Conservation (phyloP, 2,329 filamentous ascomycete species). For the Penicillium sp. region DNA sequence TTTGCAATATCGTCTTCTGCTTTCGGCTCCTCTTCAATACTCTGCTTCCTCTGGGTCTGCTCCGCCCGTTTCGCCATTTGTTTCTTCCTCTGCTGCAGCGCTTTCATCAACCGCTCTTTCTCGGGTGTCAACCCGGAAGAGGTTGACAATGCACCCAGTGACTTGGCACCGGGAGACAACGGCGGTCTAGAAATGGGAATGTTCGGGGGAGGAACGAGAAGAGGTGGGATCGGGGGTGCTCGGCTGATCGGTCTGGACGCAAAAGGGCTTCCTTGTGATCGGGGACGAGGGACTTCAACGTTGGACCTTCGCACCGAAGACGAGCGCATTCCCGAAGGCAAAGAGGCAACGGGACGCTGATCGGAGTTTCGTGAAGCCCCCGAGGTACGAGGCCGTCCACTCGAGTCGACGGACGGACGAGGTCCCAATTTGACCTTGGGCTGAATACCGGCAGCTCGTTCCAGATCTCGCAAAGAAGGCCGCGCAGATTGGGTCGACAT, state of each 20-base stretch:
- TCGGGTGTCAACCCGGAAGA: constrained; percentile 71
- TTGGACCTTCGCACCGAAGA: constrained; percentile 53
- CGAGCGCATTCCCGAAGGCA: constrained; percentile 77
- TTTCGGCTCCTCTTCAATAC: constrained; percentile 14
- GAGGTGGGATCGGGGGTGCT: constrained; percentile 38
- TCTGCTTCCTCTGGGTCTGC: constrained; percentile 29
- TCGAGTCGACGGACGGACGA: constrained; percentile 66
- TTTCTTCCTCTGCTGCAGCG: constrained; percentile 83
- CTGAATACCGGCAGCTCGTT: constrained; percentile 37
- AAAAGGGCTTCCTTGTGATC: constrained; percentile 43
- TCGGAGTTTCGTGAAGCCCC: constrained; percentile 48
- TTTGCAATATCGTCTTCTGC: constrained; percentile 11
- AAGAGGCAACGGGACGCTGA: constrained; percentile 70
- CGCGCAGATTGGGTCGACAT: constrained; percentile 44
- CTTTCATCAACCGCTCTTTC: constrained; percentile 90
- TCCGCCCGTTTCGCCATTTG: constrained; percentile 55
- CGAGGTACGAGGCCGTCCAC: constrained; percentile 60
- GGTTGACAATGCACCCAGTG: constrained; percentile 47
- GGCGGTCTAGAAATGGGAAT: constrained; percentile 35
- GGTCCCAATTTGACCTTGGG: constrained; percentile 85
- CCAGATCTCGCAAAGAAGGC: constrained; percentile 46
- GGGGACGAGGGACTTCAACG: constrained; percentile 42
- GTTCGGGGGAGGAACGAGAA: constrained; percentile 40
- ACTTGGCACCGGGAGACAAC: constrained; percentile 41
- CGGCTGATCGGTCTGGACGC: constrained; percentile 29